Evolutionary conservation across 108 stramenopile species (phyloP).

Genomic region (Pseudonitzschia pungens): DNA sequence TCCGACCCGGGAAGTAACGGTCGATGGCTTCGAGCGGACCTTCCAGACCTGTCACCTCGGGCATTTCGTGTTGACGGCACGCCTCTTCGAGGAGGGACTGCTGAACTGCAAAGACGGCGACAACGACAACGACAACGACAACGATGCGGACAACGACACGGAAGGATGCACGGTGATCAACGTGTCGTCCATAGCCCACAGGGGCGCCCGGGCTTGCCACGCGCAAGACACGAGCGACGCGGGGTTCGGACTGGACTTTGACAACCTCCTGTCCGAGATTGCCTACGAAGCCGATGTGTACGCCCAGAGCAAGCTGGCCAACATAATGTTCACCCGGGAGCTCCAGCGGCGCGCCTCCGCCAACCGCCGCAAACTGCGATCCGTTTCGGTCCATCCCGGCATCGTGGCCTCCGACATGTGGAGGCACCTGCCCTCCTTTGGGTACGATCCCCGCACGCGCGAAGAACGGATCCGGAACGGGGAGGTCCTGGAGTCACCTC

Average conservation of each 20-base stretch:
- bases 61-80: conserved; percentile 69
- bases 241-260: conserved; percentile 39
- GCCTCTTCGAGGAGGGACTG: conserved; percentile 33
- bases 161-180: conserved; percentile 52
- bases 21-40: conserved; percentile 72
- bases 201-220: conserved; percentile 16
- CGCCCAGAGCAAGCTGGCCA: conserved; percentile 61
- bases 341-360: conserved; percentile 44
- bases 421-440: background rate
- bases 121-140: background rate
- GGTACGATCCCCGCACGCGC: background rate
- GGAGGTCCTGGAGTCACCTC: background rate
- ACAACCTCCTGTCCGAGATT: conserved; percentile 55
- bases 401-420: background rate
- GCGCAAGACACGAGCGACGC: background rate
- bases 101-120: background rate
- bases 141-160: background rate
- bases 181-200: conserved; percentile 56
- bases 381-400: background rate
- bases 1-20: conserved; percentile 48
- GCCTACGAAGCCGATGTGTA: conserved; percentile 38
- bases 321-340: conserved; percentile 74
- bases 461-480: background rate
- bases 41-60: conserved; percentile 79
- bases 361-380: no score